Conservation (phyloP, 805 yeast species). For the Candida namnaoensis region DNA sequence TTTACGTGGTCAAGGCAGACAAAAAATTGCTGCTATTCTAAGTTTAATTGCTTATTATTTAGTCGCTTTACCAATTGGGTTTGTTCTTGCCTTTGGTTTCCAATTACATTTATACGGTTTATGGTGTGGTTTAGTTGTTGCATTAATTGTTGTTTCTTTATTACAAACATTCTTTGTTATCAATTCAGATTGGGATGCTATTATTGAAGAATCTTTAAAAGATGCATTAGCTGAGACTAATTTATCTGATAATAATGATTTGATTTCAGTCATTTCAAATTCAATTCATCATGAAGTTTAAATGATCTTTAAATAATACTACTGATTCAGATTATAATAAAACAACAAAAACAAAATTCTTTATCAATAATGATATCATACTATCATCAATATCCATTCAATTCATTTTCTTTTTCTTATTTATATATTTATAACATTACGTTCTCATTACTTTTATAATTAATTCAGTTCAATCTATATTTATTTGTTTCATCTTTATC, state of each 20-base stretch:
- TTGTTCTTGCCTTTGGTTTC: conserved; percentile 40
- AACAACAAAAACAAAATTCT: too few relatives aligned
- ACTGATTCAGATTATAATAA: too few relatives aligned
- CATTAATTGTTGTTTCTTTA: conserved; percentile 38
- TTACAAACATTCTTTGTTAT: conserved; percentile 31
- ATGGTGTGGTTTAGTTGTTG: conserved; percentile 53
- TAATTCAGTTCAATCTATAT: too few relatives aligned
- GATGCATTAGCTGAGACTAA: conserved; percentile 25
- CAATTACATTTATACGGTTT: conserved; percentile 43
- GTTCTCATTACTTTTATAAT: too few relatives aligned
- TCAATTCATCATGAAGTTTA: conserved; percentile 1
- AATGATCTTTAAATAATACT: too few relatives aligned
- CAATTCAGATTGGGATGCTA: conserved; percentile 36
- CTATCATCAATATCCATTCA: too few relatives aligned
- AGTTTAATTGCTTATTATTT: conserved; percentile 49
- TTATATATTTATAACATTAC: too few relatives aligned
- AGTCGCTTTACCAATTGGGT: conserved; percentile 51
- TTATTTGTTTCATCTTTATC: too few relatives aligned
- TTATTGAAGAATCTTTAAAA: conserved; percentile 29
- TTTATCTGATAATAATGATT: conserved; percentile 6
- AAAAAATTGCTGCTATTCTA: conserved; percentile 51
- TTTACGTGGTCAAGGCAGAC: conserved; percentile 72
- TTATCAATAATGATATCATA: too few relatives aligned
- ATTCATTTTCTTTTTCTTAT: too few relatives aligned
- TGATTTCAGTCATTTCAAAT: conserved; percentile 14